Evolutionary conservation across 2,329 filamentous ascomycete genomes (phyloP).

Genomic region (Cladorrhinum sp.): DNA sequence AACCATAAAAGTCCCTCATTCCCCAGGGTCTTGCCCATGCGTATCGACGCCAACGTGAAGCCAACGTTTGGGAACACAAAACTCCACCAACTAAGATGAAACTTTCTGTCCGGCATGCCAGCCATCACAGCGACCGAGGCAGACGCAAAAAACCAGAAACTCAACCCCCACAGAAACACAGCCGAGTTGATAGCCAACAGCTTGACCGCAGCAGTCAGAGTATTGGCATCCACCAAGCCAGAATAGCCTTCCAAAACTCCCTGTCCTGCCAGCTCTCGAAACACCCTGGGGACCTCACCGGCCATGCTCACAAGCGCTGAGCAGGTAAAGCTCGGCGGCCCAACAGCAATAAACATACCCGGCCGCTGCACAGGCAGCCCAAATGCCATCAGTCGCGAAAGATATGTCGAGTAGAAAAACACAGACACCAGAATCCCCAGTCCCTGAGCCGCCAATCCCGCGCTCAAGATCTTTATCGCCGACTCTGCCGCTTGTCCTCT

Average conservation of each 20-base stretch:
- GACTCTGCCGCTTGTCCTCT: conserved; percentile 44
- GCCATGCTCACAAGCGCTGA: conserved; percentile 35
- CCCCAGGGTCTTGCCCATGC: conserved; percentile 50
- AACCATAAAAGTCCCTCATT: conserved; percentile 54
- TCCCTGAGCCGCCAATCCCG: conserved; percentile 59
- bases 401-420: conserved; percentile 59
- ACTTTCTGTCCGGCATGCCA: conserved; percentile 34
- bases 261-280: conserved; percentile 20
- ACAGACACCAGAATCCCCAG: conserved; percentile 57
- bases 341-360: conserved; percentile 64
- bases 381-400: conserved; percentile 55
- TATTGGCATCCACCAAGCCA: conserved; percentile 9
- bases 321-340: conserved; percentile 50
- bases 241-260: conserved; percentile 11
- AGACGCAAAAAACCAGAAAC: conserved; percentile 56
- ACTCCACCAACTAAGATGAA: conserved; percentile 56
- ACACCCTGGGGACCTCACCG: conserved; percentile 33
- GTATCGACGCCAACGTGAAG: conserved; percentile 57
- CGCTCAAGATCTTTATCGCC: conserved; percentile 53
- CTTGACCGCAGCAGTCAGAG: conserved; percentile 24
- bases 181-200: conserved; percentile 39
- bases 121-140: conserved; percentile 43
- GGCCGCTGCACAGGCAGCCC: conserved; percentile 56
- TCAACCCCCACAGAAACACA: conserved; percentile 63
- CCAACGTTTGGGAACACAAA: conserved; percentile 67